phyloP scores from a whole-genome alignment of 129 eudicot genomes.

The Artemisia annua region DNA sequence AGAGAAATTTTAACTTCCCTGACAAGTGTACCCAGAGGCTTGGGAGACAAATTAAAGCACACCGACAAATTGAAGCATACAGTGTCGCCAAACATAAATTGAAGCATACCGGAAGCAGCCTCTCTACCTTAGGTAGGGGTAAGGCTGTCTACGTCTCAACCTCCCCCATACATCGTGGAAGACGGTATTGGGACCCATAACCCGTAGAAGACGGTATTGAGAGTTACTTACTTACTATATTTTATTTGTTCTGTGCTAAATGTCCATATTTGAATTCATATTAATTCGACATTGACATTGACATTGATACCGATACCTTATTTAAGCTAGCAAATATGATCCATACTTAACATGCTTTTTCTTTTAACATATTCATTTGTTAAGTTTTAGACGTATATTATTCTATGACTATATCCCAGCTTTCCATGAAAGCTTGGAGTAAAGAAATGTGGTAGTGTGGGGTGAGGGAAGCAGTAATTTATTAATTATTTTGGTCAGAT shows the following conservation, averaged over 20 bases:
- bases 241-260: neutral
- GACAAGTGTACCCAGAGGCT: too few relatives aligned
- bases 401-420: neutral
- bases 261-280: neutral
- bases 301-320: neutral
- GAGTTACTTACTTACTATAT: too few relatives aligned
- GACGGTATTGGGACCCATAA: too few relatives aligned
- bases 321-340: neutral
- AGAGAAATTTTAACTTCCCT: too few relatives aligned
- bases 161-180: too few relatives aligned
- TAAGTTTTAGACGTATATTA: slow-evolving; percentile 1
- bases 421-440: neutral
- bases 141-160: too few relatives aligned
- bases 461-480: slow-evolving; percentile 3
- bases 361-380: neutral
- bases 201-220: too few relatives aligned
- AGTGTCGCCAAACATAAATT: too few relatives aligned
- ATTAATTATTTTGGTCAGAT: slow-evolving; percentile 4
- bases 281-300: neutral
- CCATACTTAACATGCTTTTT: neutral
- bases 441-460: neutral
- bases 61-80: too few relatives aligned
- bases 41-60: too few relatives aligned
- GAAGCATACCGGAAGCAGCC: too few relatives aligned
- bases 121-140: too few relatives aligned